Percentiles rank a stretch among this genome's conserved stretches.
phyloP scores from a whole-genome alignment of 768 basidiomycete genomes.

The Mycena indigotica region DNA sequence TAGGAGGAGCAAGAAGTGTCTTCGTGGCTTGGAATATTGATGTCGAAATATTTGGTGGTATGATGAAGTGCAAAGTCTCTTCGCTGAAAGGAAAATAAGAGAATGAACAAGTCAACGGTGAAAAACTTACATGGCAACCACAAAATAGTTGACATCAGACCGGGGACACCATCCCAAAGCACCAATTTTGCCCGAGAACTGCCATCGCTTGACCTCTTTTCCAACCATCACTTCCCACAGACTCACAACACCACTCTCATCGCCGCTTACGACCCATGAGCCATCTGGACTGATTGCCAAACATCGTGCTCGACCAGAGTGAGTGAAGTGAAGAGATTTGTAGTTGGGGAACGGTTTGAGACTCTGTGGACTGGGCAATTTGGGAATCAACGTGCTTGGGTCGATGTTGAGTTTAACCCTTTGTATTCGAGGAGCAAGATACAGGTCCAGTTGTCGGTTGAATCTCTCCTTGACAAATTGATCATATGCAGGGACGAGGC shows the following conservation, averaged over 20 bases:
- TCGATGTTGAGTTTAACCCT: conserved; percentile 88
- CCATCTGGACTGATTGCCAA: conserved; percentile 85
- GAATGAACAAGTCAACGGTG: conserved; percentile 7
- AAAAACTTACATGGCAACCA: conserved; percentile 71
- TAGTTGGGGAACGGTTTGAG: conserved; percentile 94
- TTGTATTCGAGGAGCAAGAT: conserved; percentile 92
- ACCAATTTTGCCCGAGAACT: conserved; percentile 76
- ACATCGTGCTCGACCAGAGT: conserved; percentile 72
- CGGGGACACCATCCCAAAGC: conserved; percentile 94
- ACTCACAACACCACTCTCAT: conserved; percentile 82
- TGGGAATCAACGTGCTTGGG: conserved; percentile 88
- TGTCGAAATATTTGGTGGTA: conserved; percentile 76
- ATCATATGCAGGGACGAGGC: conserved; percentile 90
- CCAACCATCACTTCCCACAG: conserved; percentile 94
- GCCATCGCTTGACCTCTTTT: conserved; percentile 85
- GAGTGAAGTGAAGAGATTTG: conserved; percentile 69
- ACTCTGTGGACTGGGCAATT: conserved; percentile 89
- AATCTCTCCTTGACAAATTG: conserved; percentile 94
- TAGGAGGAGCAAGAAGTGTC: conserved; percentile 61
- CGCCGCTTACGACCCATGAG: conserved; percentile 88
- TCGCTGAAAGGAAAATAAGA: conserved; percentile 53
- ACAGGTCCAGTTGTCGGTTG: conserved; percentile 90
- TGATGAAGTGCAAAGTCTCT: conserved; percentile 74
- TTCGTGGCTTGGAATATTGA: conserved; percentile 60
- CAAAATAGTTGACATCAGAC: conserved; percentile 76